Evolutionary conservation across 495 filamentous ascomycete genomes (phyloP), one percentile per base, ranked within the genome.

Genomic region (Tuber magnatum): DNA sequence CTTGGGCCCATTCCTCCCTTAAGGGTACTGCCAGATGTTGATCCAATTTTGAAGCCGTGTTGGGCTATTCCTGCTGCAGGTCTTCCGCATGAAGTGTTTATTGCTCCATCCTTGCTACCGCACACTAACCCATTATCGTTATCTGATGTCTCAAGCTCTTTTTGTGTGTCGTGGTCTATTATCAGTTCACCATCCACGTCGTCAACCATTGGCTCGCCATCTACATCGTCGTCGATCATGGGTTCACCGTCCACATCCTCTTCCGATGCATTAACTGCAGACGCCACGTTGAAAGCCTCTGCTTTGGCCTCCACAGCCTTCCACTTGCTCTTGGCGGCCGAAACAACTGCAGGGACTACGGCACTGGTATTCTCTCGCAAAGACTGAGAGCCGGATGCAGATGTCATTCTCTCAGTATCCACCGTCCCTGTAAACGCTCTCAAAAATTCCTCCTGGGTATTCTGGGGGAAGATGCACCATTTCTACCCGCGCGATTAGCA

Each of bases 401-500:
- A 65, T 35, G 18, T n/a, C n/a, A 28, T 65, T 12, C 22, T 74
- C 71, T 71, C 74, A 61, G 18, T 70, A 22, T 48, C 38, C 14
- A 18, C 38, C 18, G 74, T 56, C 71, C 77, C 74, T 70, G 90
- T 88, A 76, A 98, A 97, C 12, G 88, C 88, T 69, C 87, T 82
- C 56, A 87, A 87, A 78, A 98, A 94, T 71, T 89, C 85, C 76
- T 92, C 90, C 75, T 94, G 91, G 44, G 88, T 90, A 35, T 89
- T 87, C 65, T 91, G 88, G 2, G 91, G 89, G 80, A 99, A 99
- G 14, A 94, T 91, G 79, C 90, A 92, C 92, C 92, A 94, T 1
- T 82, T 82, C 81, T 81, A 16, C 71, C 22, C 28, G 12, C 6
- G 14, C 39, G 43, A 3, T n/a, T 20, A 46, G 61, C 71, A 68